Conservation (phyloP, 768 basidiomycete genomes). For the Termitomyces eurrhizus region DNA sequence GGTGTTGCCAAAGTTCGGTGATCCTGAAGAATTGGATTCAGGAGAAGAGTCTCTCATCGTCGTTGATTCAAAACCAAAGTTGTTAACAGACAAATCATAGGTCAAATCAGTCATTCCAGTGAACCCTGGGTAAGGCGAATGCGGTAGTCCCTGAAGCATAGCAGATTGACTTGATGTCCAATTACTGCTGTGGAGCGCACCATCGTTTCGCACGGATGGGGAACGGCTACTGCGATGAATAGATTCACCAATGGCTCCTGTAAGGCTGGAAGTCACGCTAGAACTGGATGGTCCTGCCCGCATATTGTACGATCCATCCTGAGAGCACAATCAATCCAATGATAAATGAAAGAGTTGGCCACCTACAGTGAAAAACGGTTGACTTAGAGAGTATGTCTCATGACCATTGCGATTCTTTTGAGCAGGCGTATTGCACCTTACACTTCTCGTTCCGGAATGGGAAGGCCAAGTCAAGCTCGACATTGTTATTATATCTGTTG, state of each 20-base stretch:
- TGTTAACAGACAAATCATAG: conserved; percentile 18
- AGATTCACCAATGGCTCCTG: conserved; percentile 60
- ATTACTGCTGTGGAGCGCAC: not conserved
- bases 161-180: conserved; percentile 8
- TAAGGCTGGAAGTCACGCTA: conserved; percentile 47
- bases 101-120: conserved; percentile 14
- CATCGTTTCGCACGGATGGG: conserved; percentile 10
- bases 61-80: conserved; percentile 21
- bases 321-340: not conserved
- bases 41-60: conserved; percentile 34
- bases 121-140: conserved; percentile 23
- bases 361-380: conserved; percentile 34
- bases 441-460: conserved; percentile 24
- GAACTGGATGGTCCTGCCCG: conserved; percentile 39
- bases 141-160: conserved; percentile 24
- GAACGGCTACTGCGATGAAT: conserved; percentile 25
- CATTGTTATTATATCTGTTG: conserved; percentile 33
- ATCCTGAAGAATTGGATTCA: conserved; percentile 34
- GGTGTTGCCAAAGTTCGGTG: conserved; percentile 20
- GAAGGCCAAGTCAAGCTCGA: conserved; percentile 31
- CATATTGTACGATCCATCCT: conserved; percentile 15
- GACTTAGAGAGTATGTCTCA: conserved; percentile 25
- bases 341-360: not conserved
- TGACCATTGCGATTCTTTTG: conserved; percentile 33
- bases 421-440: conserved; percentile 27